These are phyloP conservation scores for Aspergillus quadrilineatus DNA, from an alignment of 2,329 filamentous ascomycete species.

Conservation along the genomic window DNA sequence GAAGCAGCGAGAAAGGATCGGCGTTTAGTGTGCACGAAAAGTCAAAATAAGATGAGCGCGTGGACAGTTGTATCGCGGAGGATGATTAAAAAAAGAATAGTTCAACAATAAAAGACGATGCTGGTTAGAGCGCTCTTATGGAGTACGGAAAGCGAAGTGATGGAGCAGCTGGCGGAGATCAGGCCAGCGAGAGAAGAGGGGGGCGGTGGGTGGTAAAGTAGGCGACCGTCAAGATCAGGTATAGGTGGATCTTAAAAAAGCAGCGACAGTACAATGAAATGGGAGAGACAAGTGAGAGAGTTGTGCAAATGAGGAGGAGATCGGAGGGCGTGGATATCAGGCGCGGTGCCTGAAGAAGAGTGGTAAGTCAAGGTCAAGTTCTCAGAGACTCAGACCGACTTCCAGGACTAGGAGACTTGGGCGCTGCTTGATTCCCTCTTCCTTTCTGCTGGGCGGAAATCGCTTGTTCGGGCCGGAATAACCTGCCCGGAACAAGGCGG, in stretches of 20 bases:
- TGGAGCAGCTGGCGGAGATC: slow-evolving; percentile 18
- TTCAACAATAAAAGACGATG: slow-evolving; percentile 10
- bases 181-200: slow-evolving; percentile 15
- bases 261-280: slow-evolving; percentile 2
- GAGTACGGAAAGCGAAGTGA: slow-evolving; percentile 17
- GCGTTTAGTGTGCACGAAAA: slow-evolving; percentile 20
- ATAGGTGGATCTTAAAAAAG: slow-evolving; percentile 9
- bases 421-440: slow-evolving; percentile 13
- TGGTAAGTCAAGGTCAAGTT: slow-evolving; percentile 1
- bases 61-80: slow-evolving; percentile 1
- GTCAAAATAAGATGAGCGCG: slow-evolving; percentile 7
- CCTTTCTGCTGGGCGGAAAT: slow-evolving; percentile 30
- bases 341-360: slow-evolving; percentile 25
- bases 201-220: slow-evolving; percentile 14
- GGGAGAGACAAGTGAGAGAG: slow-evolving; percentile 16
- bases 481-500: slow-evolving; percentile 25
- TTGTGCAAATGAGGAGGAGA: slow-evolving; percentile 13
- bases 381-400: slow-evolving; percentile 2
- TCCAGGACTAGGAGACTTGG: slow-evolving; percentile 4
- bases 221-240: slow-evolving; percentile 16
- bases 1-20: slow-evolving; percentile 18
- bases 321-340: slow-evolving; percentile 23
- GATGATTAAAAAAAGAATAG: slow-evolving; percentile 11
- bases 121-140: slow-evolving; percentile 12
- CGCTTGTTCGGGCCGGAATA: slow-evolving; percentile 42